Conservation (phyloP, 129 eudicot genomes). For the Helianthus tuberosus region DNA sequence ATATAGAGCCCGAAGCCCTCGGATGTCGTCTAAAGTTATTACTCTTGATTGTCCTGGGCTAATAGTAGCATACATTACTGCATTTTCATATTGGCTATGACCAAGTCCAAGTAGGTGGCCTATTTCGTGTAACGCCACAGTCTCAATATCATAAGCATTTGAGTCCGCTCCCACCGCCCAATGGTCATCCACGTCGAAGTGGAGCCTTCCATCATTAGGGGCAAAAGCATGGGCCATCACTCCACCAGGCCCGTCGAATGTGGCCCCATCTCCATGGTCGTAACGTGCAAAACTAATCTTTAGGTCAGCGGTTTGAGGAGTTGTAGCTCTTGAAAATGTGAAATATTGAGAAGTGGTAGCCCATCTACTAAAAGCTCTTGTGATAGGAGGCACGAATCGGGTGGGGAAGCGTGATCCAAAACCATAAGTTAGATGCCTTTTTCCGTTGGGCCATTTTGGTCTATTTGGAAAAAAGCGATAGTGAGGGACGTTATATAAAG, state of each 20-base stretch:
- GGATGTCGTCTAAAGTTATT: slow-evolving; percentile 31
- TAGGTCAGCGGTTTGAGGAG: slow-evolving; percentile 27
- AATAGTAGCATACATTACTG: slow-evolving; percentile 35
- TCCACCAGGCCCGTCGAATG: slow-evolving; percentile 46
- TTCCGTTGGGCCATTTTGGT: slow-evolving; percentile 32
- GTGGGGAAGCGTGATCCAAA: slow-evolving; percentile 31
- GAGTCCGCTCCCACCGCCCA: slow-evolving; percentile 15
- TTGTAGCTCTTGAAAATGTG: slow-evolving; percentile 35
- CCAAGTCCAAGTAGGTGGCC: slow-evolving; percentile 43
- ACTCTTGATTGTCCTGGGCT: slow-evolving; percentile 31
- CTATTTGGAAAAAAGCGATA: slow-evolving; percentile 22
- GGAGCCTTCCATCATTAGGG: slow-evolving; percentile 37
- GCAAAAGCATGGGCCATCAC: slow-evolving; percentile 41
- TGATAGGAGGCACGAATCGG: slow-evolving; percentile 23
- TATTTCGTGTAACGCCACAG: slow-evolving; percentile 36
- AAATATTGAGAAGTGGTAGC: slow-evolving; percentile 22
- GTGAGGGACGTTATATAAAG: slow-evolving; percentile 20
- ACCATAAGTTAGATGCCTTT: slow-evolving; percentile 31
- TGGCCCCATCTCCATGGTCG: slow-evolving; percentile 37
- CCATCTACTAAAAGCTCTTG: slow-evolving; percentile 37
- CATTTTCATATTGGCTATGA: slow-evolving; percentile 33
- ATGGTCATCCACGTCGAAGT: slow-evolving; percentile 29
- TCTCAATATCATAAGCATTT: slow-evolving; percentile 36
- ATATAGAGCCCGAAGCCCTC: slow-evolving; percentile 40
- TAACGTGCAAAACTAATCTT: slow-evolving; percentile 29